Base-by-base conservation (phyloP, 2,329 filamentous ascomycete species). In the Aspergillus alliaceus region DNA sequence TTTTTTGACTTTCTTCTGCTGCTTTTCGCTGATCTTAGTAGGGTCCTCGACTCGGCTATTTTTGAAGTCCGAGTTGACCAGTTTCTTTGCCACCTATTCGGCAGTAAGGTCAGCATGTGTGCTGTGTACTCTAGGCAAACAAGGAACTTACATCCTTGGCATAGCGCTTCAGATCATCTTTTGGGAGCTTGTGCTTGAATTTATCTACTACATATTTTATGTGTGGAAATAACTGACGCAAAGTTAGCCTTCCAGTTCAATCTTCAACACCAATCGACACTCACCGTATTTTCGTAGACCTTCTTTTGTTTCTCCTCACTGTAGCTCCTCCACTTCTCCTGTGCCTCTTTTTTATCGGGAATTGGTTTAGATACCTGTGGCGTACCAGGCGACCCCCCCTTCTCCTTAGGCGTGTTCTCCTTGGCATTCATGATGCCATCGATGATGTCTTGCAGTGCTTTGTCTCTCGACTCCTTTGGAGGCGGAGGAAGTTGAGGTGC, bases 31-130 rank as follows among this genome's bases (percentile, higher is more conserved):
- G 62, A 97, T 88, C 49, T 84, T 85, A 24, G 86, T 90, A 0
- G 92, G 93, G 68, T 97, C 88, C 46, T 86, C 83, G 9, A 97
- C 92, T n/a, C 91, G 88, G 48, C 87, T 86, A 69, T 93, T 89
- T 73, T 96, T 96, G 77, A 90, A 97, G 72, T 98, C 93, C 0
- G 91, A 95, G 18, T 90, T 86, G 20, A 96, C 93, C 14, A 98
- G 84, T 74, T 93, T 96, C 76, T 96, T 96, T 56, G 87, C 87
- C 47, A 93, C 84, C 73, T 84, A 57, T 44, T 87, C 86, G 54
- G 81, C 82, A 37, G 29, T 29, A 18, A 29, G 6, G n/a, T 42
- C 20, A 22, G 29, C 24, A 50, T 46, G 48, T 86, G 81, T 56
- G 82, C 82, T 69, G 3, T 87, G 72, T 50, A 87, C 84, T 6